Conservation (phyloP, 2,329 filamentous ascomycete species). For the Emydomyces testavorans region DNA sequence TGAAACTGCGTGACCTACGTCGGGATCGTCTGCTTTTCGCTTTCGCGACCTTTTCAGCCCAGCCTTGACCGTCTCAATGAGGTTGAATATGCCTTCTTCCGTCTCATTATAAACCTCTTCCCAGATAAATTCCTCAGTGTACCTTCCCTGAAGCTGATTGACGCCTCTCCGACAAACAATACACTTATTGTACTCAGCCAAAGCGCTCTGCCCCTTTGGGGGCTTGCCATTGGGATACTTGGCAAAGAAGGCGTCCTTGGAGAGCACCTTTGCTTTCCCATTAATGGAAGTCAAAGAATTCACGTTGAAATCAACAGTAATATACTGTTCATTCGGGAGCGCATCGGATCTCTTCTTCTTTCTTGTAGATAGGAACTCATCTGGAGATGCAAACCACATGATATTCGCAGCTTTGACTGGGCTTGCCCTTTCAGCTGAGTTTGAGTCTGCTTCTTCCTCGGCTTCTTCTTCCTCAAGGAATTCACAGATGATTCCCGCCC, state of each 20-base stretch:
- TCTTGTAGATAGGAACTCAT: conserved; percentile 76
- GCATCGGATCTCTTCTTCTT: conserved; percentile 72
- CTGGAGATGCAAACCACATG: conserved; percentile 82
- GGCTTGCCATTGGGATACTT: conserved; percentile 65
- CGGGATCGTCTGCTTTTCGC: conserved; percentile 30
- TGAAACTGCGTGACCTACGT: conserved; percentile 22
- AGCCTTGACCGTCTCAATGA: conserved; percentile 56
- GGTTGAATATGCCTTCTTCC: conserved; percentile 50
- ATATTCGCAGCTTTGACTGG: conserved; percentile 65
- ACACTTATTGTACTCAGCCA: conserved; percentile 67
- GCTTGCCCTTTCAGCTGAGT: conserved; percentile 47
- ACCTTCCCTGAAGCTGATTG: conserved; percentile 76
- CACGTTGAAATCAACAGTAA: conserved; percentile 74
- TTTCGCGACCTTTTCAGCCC: conserved; percentile 56
- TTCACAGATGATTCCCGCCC: conserved; percentile 79
- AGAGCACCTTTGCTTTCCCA: conserved; percentile 73
- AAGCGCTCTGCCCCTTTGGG: conserved; percentile 47
- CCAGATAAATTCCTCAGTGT: conserved; percentile 88
- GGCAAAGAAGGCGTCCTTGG: conserved; percentile 53
- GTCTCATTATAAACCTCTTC: conserved; percentile 66
- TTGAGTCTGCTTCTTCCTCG: conserved; percentile 52
- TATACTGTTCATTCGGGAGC: conserved; percentile 79
- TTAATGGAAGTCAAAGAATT: conserved; percentile 85
- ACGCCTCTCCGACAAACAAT: conserved; percentile 86
- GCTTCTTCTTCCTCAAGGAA: conserved; percentile 62